These are phyloP conservation scores for Conticribra weissflogii DNA, from an alignment of 108 stramenopile genomes.

Conservation along the genomic window DNA sequence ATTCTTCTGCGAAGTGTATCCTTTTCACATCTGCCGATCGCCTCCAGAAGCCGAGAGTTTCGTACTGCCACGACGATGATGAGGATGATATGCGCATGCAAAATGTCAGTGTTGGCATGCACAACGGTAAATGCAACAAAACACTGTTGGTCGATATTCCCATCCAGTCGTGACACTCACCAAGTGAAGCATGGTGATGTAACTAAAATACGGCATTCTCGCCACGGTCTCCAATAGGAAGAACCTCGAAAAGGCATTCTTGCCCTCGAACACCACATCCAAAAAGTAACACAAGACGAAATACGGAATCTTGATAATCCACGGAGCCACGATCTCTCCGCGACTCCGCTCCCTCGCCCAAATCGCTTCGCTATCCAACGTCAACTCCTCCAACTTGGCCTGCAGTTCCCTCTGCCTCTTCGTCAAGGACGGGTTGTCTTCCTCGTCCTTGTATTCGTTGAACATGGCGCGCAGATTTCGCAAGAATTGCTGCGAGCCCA, in stretches of 20 bases:
- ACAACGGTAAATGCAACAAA: no score
- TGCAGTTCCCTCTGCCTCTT: slow-evolving; percentile 44
- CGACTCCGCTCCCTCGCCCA: slow-evolving; percentile 61
- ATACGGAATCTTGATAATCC: slow-evolving; percentile 66
- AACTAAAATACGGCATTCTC: slow-evolving; percentile 92
- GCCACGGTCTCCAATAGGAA: slow-evolving; percentile 89
- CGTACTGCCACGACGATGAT: no score
- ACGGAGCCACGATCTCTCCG: slow-evolving; percentile 54
- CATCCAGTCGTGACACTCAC: no score
- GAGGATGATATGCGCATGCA: no score
- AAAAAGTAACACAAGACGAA: slow-evolving; percentile 56
- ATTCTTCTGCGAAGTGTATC: slow-evolving; percentile 92
- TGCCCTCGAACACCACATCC: slow-evolving; percentile 65
- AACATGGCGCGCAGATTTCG: slow-evolving; percentile 67
- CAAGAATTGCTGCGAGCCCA: slow-evolving; percentile 62
- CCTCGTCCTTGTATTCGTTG: slow-evolving; percentile 61
- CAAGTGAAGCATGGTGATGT: slow-evolving; percentile 90
- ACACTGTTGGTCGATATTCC: no score
- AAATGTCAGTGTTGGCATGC: no score
- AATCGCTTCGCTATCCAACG: slow-evolving; percentile 55
- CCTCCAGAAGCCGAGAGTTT: slow-evolving; percentile 89
- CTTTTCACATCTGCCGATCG: slow-evolving; percentile 68
- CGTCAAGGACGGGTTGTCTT: slow-evolving; percentile 33
- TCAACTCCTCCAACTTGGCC: slow-evolving; percentile 42
- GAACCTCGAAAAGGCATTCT: slow-evolving; percentile 67